These are phyloP conservation scores for Claviceps fusiformis DNA, from an alignment of 2,329 filamentous ascomycete genomes.

Conservation along the genomic window DNA sequence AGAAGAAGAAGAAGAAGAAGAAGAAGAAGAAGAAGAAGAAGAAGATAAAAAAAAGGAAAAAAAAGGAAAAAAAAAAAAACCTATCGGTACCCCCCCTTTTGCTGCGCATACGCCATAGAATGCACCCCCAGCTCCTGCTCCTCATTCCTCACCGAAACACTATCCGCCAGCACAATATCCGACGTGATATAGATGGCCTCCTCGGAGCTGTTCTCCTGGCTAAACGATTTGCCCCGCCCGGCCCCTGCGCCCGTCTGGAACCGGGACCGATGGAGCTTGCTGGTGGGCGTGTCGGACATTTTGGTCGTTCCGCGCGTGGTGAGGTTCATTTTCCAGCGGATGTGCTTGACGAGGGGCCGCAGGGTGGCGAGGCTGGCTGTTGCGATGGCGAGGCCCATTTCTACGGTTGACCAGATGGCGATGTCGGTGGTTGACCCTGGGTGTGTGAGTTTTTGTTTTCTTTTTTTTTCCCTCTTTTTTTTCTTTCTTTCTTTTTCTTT, in stretches of 20 bases:
- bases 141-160: neutral
- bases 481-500: too few relatives aligned
- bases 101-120: neutral
- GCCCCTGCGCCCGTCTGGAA: neutral
- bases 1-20: too few relatives aligned
- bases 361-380: constrained; percentile 34
- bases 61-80: too few relatives aligned
- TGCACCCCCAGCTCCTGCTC: neutral
- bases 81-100: neutral
- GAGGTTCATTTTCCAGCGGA: constrained; percentile 19
- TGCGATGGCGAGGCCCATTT: constrained; percentile 33
- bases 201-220: neutral
- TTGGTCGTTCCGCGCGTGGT: constrained; percentile 3
- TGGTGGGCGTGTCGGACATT: neutral
- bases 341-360: constrained; percentile 26
- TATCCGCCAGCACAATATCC: neutral
- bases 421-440: constrained; percentile 26
- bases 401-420: constrained; percentile 35
- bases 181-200: neutral
- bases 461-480: too few relatives aligned
- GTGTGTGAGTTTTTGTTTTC: constrained; percentile 6
- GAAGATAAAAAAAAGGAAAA: too few relatives aligned
- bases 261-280: neutral
- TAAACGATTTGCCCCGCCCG: neutral
- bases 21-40: too few relatives aligned